These are phyloP conservation scores for Lecanicillium sp. DNA, from an alignment of 2,329 filamentous ascomycete genomes.

Conservation along the genomic window DNA sequence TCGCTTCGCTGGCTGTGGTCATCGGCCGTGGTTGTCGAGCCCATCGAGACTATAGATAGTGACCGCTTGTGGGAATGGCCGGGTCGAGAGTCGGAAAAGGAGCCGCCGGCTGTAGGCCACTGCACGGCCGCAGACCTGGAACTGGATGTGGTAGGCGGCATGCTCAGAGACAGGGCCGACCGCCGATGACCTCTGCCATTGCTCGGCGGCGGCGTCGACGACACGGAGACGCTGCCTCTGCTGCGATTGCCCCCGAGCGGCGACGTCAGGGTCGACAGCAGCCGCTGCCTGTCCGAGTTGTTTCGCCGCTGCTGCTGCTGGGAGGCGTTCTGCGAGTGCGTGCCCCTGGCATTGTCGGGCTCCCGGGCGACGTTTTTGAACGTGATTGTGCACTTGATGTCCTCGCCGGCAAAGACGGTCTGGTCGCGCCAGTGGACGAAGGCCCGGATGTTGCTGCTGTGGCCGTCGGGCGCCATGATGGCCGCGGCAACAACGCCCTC, in stretches of 20 bases:
- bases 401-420: slow-evolving; percentile 93
- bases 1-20: slow-evolving; percentile 41
- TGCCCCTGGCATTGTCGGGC: slow-evolving; percentile 25
- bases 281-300: slow-evolving; percentile 30
- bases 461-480: slow-evolving; percentile 44
- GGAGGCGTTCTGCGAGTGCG: slow-evolving; percentile 18
- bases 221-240: slow-evolving; percentile 39
- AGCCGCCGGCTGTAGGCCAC: slow-evolving; percentile 34
- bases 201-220: slow-evolving; percentile 36
- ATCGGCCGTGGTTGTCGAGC: slow-evolving; percentile 46
- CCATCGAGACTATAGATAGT: slow-evolving; percentile 76
- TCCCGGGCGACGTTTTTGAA: slow-evolving; percentile 76
- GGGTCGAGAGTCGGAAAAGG: slow-evolving; percentile 25
- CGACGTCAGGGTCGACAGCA: slow-evolving; percentile 34
- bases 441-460: slow-evolving; percentile 82
- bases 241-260: slow-evolving; percentile 34
- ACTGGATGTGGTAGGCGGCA: slow-evolving; percentile 39
- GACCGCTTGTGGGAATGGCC: slow-evolving; percentile 67
- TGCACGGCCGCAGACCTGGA: slow-evolving; percentile 42
- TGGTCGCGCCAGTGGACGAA: slow-evolving; percentile 93
- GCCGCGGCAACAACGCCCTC: slow-evolving; percentile 2
- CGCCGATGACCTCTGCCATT: slow-evolving; percentile 52
- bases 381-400: slow-evolving; percentile 90
- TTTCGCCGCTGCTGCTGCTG: slow-evolving; percentile 20
- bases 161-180: slow-evolving; percentile 59